Base-by-base conservation (phyloP, 2,329 filamentous ascomycete genomes). In the Penicillium palitans region DNA sequence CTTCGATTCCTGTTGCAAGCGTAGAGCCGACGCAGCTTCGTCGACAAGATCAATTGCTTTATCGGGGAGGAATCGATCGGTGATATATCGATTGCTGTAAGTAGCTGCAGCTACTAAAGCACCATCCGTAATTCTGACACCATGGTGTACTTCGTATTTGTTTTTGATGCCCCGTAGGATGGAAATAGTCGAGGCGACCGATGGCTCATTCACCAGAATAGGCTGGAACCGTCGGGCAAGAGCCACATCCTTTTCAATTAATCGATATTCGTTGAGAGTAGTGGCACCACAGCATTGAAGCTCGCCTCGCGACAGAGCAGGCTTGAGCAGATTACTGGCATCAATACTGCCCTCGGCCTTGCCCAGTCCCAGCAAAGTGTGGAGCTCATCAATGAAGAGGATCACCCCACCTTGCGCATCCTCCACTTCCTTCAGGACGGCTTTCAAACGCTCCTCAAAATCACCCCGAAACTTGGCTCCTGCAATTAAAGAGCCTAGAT, bases 11-110 rank as follows among this genome's bases (percentile, higher is more conserved):
- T 98, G 95, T 71, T 98, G 93, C 33, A 98, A 78, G 45, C 96
- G 87, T 10, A 98, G 80, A 24, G 92, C 91, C 60, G 90, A 96
- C 1, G 93, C 93, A 10, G 95, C 95, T 77, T 98, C 95, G 64
- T 98, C 95, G 74, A 99, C 95, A 17, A 98, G 77, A 73, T 98
- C 95, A 62, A 99, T 98, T 3, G 95, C 95, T 74, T 98, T 98
- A 76, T 99, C 95, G 0, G 95, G 95, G 0, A 98, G 80, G 76
- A 96, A 98, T 2, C 95, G 88, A 71, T 98, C 93, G 15, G 93
- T 97, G 66, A 99, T 95, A 74, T 98, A 99, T 52, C 95, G 89
- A 70, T 98, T 98, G 62, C 90, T 95, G 71, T 96, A 90, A 0
- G 91, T 90, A 2, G 93, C 93, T 2, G 95, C 93, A 2, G 95